These are phyloP conservation scores for Herpetospermum pedunculosum DNA, from an alignment of 306 rosid genomes.

Conservation along the genomic window DNA sequence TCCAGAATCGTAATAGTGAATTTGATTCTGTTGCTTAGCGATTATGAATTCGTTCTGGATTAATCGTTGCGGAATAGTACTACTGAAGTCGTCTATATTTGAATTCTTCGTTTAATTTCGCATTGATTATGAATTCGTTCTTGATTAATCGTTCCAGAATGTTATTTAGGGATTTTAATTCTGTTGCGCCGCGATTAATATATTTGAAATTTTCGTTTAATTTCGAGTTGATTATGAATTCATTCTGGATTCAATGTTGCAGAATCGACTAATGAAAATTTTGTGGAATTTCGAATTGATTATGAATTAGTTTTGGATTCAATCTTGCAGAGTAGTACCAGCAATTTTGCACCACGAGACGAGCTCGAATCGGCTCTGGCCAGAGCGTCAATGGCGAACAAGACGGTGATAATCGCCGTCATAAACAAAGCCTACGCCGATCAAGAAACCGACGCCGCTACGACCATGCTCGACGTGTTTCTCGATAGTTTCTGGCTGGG, in stretches of 20 bases:
- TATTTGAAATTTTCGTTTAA: too few relatives aligned
- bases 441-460: slow-evolving; percentile 25
- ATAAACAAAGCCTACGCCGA: slow-evolving; percentile 59
- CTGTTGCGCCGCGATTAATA: too few relatives aligned
- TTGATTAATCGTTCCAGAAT: too few relatives aligned
- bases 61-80: not conserved
- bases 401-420: slow-evolving; percentile 46
- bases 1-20: not conserved
- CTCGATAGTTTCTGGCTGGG: slow-evolving; percentile 64
- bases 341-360: slow-evolving; percentile 11
- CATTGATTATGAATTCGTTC: not conserved
- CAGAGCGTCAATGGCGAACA: slow-evolving; percentile 49
- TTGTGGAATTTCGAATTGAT: not conserved
- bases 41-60: not conserved
- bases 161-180: too few relatives aligned
- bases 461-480: slow-evolving; percentile 65
- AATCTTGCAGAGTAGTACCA: not conserved
- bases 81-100: not conserved
- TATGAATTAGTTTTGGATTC: not conserved
- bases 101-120: not conserved
- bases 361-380: slow-evolving; percentile 29
- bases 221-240: not conserved
- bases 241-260: not conserved
- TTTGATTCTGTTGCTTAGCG: not conserved
- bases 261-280: not conserved